Evolutionary conservation across 331 rosid species (phyloP).

Genomic region (Pyracantha coccinea): DNA sequence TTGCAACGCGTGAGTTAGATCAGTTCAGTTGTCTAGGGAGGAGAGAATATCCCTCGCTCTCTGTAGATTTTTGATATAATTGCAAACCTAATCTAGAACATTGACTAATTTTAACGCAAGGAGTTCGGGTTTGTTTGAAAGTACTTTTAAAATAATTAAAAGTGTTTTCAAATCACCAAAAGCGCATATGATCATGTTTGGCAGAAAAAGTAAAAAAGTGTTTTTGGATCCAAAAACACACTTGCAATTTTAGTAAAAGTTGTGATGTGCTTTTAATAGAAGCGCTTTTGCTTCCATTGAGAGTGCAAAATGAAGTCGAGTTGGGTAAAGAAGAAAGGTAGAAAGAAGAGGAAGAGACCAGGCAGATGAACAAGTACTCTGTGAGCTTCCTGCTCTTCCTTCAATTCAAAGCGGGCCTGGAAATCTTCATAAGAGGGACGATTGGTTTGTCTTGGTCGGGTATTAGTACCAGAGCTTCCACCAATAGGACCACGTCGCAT

Average conservation of each 20-base stretch:
- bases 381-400: slow-evolving; percentile 14
- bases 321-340: background rate
- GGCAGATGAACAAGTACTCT: slow-evolving; percentile 7
- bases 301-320: background rate
- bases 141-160: too few relatives aligned
- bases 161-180: too few relatives aligned
- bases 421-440: slow-evolving; percentile 13
- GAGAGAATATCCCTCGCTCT: background rate
- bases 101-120: too few relatives aligned
- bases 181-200: background rate
- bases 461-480: background rate
- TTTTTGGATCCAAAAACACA: background rate
- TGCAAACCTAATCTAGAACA: background rate
- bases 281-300: too few relatives aligned
- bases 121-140: too few relatives aligned
- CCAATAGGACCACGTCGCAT: background rate
- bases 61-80: background rate
- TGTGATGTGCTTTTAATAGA: background rate
- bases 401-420: slow-evolving; percentile 10
- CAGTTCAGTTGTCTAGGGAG: background rate
- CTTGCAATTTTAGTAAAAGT: background rate
- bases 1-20: background rate
- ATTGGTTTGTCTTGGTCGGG: background rate
- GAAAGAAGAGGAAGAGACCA: slow-evolving; percentile 1
- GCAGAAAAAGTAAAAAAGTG: background rate